Base-by-base conservation (phyloP, 139 green algal species). In the Coelastrella sp. region DNA sequence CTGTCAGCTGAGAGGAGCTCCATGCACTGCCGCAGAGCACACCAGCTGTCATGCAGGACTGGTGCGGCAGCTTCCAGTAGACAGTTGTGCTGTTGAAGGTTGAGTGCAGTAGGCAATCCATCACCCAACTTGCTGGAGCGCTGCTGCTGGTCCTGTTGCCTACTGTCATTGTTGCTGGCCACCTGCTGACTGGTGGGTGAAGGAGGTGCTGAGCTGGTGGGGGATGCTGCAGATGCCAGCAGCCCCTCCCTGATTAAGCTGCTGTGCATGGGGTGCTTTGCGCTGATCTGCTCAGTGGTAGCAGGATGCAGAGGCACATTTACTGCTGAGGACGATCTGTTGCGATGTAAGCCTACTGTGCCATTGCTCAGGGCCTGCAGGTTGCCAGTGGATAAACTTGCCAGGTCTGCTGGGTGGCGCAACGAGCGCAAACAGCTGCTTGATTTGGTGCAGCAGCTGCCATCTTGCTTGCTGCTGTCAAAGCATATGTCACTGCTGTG, bases 11-110 rank as follows among this genome's bases (percentile, higher is more conserved):
- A 75, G 24, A 88, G 8, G 22, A 73, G 59, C 49, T 91, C 88
- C 57, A 84, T 86, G 78, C 87, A 91, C 78, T 81, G 56, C 76
- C 87, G 87, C 49, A 91, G 35, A 6, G 78, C 78, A 56, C 61
- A 78, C 87, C 87, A 91, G 87, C 87, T 82, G 78, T 78, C 79
- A 65, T 91, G 87, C 87, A 87, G 15, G 49, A 74, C 12, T 7
- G 87, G 87, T 57, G 24, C 20, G 6, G 35, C 11, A 8, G 15
- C 25, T 56, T 78, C 59, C 11, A 91, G 63, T 7, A 7, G 6
- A 68, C 87, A 91, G n/a, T 81, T 20, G 14, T 20, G 22, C 70
- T 81, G 61, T 24, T 35, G 58, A 59, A 49, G 60, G 57, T 82
- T n/a, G 49, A 15, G 15, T 8, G 24, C 56, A 57, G 70, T n/a